A percentile compares a stretch with the other conserved stretches of the same genome.
phyloP scores from a whole-genome alignment of 106 monocot genomes.

The Acorus gramineus region DNA sequence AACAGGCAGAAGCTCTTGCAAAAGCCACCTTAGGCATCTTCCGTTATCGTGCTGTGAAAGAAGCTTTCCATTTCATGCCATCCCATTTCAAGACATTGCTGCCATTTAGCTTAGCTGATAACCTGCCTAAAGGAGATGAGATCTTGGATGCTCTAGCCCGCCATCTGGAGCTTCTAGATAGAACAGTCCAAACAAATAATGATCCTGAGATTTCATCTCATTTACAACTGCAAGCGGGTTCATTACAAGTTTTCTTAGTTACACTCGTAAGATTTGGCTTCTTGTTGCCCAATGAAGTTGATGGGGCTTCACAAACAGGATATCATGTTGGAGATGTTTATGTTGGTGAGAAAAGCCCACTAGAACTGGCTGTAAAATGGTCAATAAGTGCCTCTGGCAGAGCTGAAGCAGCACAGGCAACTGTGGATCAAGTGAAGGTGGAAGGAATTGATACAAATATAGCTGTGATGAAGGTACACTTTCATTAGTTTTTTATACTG shows the following conservation, averaged over 20 bases:
- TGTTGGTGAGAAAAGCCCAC: constrained; percentile 40
- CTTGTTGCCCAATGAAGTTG: constrained; percentile 17
- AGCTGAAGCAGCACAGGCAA: constrained; percentile 71
- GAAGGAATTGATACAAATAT: constrained; percentile 87
- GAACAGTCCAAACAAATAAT: constrained; percentile 5
- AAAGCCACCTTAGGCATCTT: constrained; percentile 66
- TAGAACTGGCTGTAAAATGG: constrained; percentile 61
- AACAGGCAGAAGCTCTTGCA: constrained; percentile 67
- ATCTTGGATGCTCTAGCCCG: constrained; percentile 71
- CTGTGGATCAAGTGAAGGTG: constrained; percentile 79
- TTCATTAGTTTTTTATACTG: not conserved
- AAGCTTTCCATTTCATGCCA: constrained; percentile 65
- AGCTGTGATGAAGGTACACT: constrained; percentile 68
- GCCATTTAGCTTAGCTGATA: constrained; percentile 78
- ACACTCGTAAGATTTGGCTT: constrained; percentile 54
- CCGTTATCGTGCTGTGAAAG: constrained; percentile 66
- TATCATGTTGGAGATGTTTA: constrained; percentile 20
- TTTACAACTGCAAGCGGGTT: constrained; percentile 5
- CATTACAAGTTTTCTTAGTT: constrained; percentile 49
- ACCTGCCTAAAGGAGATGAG: constrained; percentile 87
- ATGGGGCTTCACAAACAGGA: constrained; percentile 24
- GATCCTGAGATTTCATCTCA: constrained; percentile 5
- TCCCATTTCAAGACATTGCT: constrained; percentile 63
- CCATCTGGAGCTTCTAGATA: constrained; percentile 42
- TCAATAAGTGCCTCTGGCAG: constrained; percentile 53